Percentiles rank a stretch among this genome's conserved stretches.
phyloP scores from a whole-genome alignment of 805 yeast species.

The Kodamaea laetipori region DNA sequence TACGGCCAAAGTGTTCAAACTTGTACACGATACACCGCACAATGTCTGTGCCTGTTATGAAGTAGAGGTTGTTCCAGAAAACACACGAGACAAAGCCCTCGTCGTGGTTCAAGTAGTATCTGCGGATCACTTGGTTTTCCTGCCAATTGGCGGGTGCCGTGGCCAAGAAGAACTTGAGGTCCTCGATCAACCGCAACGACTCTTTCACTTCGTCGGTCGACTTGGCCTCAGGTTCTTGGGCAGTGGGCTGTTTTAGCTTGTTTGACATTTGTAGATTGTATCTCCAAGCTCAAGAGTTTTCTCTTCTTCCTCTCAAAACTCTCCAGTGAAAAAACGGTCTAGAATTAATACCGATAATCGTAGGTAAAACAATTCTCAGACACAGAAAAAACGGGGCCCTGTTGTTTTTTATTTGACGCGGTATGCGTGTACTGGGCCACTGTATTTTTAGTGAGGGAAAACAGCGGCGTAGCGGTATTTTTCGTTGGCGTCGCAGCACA shows the following conservation, averaged over 20 bases:
- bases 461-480: neutral
- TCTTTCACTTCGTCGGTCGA: conserved; percentile 35
- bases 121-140: conserved; percentile 79
- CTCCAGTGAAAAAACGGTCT: neutral
- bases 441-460: too few relatives aligned
- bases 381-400: conserved; percentile 2
- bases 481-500: conserved; percentile 2
- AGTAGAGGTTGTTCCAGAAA: conserved; percentile 86
- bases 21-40: conserved; percentile 88
- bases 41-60: conserved; percentile 94
- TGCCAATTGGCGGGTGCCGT: conserved; percentile 97
- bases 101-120: conserved; percentile 82
- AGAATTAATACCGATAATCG: neutral
- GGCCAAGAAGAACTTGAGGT: conserved; percentile 79
- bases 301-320: too few relatives aligned
- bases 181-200: conserved; percentile 66
- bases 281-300: too few relatives aligned
- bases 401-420: conserved; percentile 5
- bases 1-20: conserved; percentile 87
- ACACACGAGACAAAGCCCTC: conserved; percentile 94
- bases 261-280: conserved; percentile 2
- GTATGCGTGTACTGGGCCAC: conserved; percentile 1
- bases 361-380: conserved; percentile 4
- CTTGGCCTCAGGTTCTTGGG: conserved; percentile 5
- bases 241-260: neutral